Evolutionary conservation across 2,329 filamentous ascomycete species (phyloP), one percentile per base, ranked within the genome.

Genomic region (Fusarium sp.): DNA sequence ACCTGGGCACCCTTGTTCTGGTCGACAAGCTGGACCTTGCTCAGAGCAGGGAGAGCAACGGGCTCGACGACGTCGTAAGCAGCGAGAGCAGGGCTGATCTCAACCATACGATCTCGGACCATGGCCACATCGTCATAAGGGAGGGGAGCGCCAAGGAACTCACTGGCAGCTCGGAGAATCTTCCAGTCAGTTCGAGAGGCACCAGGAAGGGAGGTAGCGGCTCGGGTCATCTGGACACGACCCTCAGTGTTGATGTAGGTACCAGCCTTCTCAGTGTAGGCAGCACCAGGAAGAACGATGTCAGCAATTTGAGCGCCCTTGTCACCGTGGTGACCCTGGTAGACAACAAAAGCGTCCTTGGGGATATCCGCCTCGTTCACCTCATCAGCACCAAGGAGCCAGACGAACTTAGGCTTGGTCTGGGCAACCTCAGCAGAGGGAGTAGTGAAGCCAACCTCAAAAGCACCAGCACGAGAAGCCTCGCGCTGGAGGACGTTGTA

Each of bases 221-320:
- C 92, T 74, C 96, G 93, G 59, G 93, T 96, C 86, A 97, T 92
- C 85, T 99, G 96, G 27, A 96, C 94, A 77, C 96, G 93, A 62
- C 96, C 96, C 84, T 99, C 96, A 1, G 96, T 98, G 89, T 98
- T 99, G 84, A 99, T 90, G 80, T 97, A 99, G 47, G 96, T 99
- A 67, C 91, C 95, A 29, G 92, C 90, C 87, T 98, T 99, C 86
- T 99, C 96, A 29, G 95, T 98, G 86, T 98, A 99, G 17, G 96
- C 94, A 55, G 94, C 94, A 75, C 94, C 95, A 33, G 96, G 96
- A 25, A 99, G 93, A 75, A 99, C 89, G 64, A 99, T 90, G 79
- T 99, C 95, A 53, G 96, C 96, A 69, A 98, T 90, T 83, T 97
- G 92, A 61, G 96, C 96, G 73, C 95, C 96, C 58, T 90, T 90